Conservation (phyloP, 805 yeast species). For the Candida boidinii region DNA sequence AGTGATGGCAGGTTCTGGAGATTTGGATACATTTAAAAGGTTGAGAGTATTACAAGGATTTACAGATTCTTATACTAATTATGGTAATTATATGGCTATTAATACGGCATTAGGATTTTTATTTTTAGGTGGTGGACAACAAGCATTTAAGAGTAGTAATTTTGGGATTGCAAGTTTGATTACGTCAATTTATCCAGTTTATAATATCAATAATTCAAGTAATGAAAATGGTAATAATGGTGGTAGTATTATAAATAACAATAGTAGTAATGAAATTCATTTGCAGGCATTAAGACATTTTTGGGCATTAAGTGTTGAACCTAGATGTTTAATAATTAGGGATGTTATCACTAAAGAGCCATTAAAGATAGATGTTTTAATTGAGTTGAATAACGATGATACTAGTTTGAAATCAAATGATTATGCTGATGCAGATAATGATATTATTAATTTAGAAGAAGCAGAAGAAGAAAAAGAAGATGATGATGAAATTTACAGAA, state of each 20-base stretch:
- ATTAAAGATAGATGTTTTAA: slow-evolving; percentile 33
- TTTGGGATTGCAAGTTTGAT: slow-evolving; percentile 63
- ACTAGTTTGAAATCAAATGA: too few relatives aligned
- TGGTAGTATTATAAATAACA: slow-evolving; percentile 2
- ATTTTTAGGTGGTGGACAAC: slow-evolving; percentile 90
- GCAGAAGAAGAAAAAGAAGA: too few relatives aligned
- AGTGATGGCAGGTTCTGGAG: slow-evolving; percentile 89
- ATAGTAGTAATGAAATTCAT: slow-evolving; percentile 45
- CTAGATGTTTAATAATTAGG: slow-evolving; percentile 70
- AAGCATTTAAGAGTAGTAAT: slow-evolving; percentile 53
- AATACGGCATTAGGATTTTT: slow-evolving; percentile 82
- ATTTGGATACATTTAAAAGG: slow-evolving; percentile 66
- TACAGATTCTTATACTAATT: slow-evolving; percentile 31
- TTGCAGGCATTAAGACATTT: slow-evolving; percentile 82
- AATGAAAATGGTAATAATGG: slow-evolving; percentile 19
- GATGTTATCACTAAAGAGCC: slow-evolving; percentile 58
- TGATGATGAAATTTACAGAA: too few relatives aligned
- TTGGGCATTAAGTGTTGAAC: slow-evolving; percentile 81
- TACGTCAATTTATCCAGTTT: slow-evolving; percentile 71
- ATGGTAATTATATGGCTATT: slow-evolving; percentile 68
- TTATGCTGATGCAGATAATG: background rate
- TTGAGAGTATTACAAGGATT: slow-evolving; percentile 61
- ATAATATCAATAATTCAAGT: slow-evolving; percentile 31
- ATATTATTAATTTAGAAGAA: too few relatives aligned
- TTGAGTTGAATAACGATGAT: slow-evolving; percentile 29